Percentiles rank a stretch among this genome's conserved stretches.
Conservation (phyloP, 2,329 filamentous ascomycete species). For the Tolypocladium ovalisporum region DNA sequence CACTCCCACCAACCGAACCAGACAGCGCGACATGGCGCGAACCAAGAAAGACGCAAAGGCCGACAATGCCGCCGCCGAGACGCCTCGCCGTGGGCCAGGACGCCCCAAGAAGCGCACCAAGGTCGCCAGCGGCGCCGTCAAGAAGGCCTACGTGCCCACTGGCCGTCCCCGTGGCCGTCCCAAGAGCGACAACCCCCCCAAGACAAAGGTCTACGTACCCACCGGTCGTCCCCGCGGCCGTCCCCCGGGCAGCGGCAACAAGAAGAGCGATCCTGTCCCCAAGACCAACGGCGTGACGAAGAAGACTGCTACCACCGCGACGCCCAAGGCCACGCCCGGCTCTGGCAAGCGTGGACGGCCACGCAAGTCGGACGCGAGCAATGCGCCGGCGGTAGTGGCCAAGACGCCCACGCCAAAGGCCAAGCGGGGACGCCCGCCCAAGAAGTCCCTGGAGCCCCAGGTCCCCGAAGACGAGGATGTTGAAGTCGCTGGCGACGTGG, state of each 20-base stretch:
- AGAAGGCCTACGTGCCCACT: conserved; percentile 23
- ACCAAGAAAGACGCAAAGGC: conserved; percentile 18
- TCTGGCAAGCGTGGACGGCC: conserved; percentile 18
- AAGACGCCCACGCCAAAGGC: conserved; percentile 4
- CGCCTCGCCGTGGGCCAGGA: conserved; percentile 13
- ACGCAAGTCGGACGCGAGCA: conserved; percentile 12
- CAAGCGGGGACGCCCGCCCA: background rate
- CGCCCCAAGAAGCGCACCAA: conserved; percentile 14
- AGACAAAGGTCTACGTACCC: conserved; percentile 20
- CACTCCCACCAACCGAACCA: background rate
- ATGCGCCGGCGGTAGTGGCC: conserved; percentile 5
- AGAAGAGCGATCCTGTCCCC: conserved; percentile 5
- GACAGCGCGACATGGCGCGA: conserved; percentile 15
- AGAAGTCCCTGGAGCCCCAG: conserved; percentile 4
- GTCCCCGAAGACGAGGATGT: conserved; percentile 14
- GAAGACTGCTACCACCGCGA: background rate
- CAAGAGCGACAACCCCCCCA: conserved; percentile 19
- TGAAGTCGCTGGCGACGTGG: conserved; percentile 9
- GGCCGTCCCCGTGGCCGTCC: conserved; percentile 34
- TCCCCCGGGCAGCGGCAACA: conserved; percentile 29
- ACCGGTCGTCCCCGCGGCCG: conserved; percentile 37
- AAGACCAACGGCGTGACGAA: background rate
- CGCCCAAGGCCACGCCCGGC: conserved; percentile 4
- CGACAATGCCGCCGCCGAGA: conserved; percentile 4
- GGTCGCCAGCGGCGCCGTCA: conserved; percentile 26